Conservation (phyloP, 2,329 filamentous ascomycete species). For the Penicillium sp. region DNA sequence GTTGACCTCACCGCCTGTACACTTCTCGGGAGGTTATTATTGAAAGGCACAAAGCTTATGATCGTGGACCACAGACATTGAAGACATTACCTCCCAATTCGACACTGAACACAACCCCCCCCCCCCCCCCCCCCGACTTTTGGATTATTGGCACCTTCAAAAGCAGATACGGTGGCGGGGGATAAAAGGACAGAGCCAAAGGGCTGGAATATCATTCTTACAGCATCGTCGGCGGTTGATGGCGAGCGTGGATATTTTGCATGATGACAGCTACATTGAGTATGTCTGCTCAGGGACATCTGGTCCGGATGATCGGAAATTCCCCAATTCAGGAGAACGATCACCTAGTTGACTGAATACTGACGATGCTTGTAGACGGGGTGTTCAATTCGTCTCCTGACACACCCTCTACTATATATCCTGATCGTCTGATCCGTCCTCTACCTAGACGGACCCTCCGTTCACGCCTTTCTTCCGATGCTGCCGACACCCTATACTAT, state of each 20-base stretch:
- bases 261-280: constrained; percentile 47
- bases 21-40: background rate
- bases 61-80: constrained; percentile 1
- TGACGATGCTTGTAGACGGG: constrained; percentile 45
- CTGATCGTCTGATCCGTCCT: constrained; percentile 88
- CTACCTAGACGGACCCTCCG: constrained; percentile 85
- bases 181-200: constrained; percentile 20
- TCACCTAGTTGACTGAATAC: constrained; percentile 36
- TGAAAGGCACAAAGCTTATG: background rate
- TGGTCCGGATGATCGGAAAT: constrained; percentile 11
- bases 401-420: constrained; percentile 76
- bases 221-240: constrained; percentile 31
- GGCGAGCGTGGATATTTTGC: constrained; percentile 31
- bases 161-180: constrained; percentile 17
- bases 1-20: constrained; percentile 4
- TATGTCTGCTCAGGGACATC: constrained; percentile 35
- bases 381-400: constrained; percentile 59
- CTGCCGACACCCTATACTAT: constrained; percentile 77
- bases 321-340: constrained; percentile 8
- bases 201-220: constrained; percentile 18
- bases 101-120: constrained; percentile 2
- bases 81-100: constrained; percentile 7
- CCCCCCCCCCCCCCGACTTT: background rate
- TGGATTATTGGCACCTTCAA: constrained; percentile 11
- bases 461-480: constrained; percentile 81